phyloP scores from a whole-genome alignment of 371 early-diverging fungal genomes.

The Smittium mucronatum region DNA sequence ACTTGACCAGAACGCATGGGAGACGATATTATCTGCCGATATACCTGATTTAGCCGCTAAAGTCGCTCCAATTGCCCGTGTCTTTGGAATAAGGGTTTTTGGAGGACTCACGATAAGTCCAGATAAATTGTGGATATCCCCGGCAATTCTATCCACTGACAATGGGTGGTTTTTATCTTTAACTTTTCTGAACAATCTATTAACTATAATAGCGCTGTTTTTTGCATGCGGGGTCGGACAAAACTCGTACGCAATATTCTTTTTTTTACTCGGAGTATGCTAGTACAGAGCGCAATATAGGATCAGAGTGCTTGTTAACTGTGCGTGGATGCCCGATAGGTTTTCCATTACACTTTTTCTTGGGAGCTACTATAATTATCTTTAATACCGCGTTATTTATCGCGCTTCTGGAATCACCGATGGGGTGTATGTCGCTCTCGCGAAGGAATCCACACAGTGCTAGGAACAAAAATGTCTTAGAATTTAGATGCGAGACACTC shows the following conservation, averaged over 20 bases:
- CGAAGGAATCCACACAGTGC: not conserved
- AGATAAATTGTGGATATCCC: not conserved
- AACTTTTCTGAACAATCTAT: not conserved
- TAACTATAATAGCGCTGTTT: not conserved
- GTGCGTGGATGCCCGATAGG: not conserved
- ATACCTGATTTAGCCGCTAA: not conserved
- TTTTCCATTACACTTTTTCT: not conserved
- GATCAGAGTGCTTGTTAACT: not conserved
- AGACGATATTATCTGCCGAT: not conserved
- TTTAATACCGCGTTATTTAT: not conserved
- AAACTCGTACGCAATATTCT: not conserved
- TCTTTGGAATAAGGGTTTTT: not conserved
- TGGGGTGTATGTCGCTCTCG: not conserved
- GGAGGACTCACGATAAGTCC: not conserved
- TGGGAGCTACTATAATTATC: not conserved
- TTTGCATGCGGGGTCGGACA: not conserved
- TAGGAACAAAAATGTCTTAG: not conserved
- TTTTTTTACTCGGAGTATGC: not conserved
- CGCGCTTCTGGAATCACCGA: not conserved
- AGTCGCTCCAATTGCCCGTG: not conserved
- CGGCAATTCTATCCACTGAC: not conserved
- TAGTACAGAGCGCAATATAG: not conserved
- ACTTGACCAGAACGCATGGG: not conserved
- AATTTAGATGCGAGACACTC: not conserved
- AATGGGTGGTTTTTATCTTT: not conserved